Evolutionary conservation across 1,284 basidiomycete genomes (phyloP), one percentile per base, ranked within the genome.

Genomic region (Amylostereum chailletii): DNA sequence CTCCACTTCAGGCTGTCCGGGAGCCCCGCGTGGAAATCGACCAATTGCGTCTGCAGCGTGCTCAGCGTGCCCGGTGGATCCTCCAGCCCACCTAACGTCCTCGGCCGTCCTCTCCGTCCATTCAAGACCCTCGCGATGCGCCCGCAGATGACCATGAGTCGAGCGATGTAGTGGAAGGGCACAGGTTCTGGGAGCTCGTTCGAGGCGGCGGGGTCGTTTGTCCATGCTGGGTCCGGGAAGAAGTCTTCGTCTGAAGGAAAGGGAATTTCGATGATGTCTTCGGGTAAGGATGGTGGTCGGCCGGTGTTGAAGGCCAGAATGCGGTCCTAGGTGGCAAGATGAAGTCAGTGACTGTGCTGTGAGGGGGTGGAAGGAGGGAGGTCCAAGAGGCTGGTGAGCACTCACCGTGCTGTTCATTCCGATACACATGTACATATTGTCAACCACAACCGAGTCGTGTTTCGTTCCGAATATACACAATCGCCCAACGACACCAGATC

Each of bases 261-360:
- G 6, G 69, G 68, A 6, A 71, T 65, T 52, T 71, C 70, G 38
- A 71, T 63, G 34, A 67, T 64, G 42, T 68, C 69, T 53, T 70
- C 70, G 2, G 64, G 64, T 42, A 71, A 69, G 37, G 61, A 60
- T 0, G 60, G 58, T 1, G 67, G 63, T 31, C 62, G 54, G 5
- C 62, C 62, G 2, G 58, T 64, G 11, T 57, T 57, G 45, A 71
- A 68, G 5, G 68, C 64, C 3, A 71, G 56, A n/a, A 71, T 63
- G 4, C 69, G 62, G 55, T 71, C 70, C 59, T 19, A 19, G 19
- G 19, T 19, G 19, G 19, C 19, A 19, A 19, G 19, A 19, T 19
- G 19, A 19, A 19, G 19, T 19, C 19, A 19, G 19, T 19, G 19
- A 19, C 19, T 19, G 19, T 19, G 19, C 19, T 59, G 32, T 33